Evolutionary conservation across 495 filamentous ascomycete species (phyloP).

Genomic region (Aspergillus campestris): DNA sequence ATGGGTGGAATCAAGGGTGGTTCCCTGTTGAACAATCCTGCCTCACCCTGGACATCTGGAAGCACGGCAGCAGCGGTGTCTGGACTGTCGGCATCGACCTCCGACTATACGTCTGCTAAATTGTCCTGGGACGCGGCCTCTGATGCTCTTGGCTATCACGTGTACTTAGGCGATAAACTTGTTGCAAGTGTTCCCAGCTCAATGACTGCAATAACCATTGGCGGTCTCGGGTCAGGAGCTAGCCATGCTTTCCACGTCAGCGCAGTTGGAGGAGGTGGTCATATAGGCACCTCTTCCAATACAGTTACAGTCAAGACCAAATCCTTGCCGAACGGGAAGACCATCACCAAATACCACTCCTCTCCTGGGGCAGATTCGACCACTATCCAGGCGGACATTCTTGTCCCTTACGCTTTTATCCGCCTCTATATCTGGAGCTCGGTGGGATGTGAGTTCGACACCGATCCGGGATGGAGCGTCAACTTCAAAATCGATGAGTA

Average conservation of each 20-base stretch:
- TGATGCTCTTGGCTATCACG: slow-evolving; percentile 9
- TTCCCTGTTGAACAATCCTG: neutral
- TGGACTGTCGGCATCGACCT: slow-evolving; percentile 2
- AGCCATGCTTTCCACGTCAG: neutral
- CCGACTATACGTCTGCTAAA: slow-evolving; percentile 9
- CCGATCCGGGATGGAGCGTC: slow-evolving; percentile 5
- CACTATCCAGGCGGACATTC: slow-evolving; percentile 7
- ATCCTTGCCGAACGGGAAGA: slow-evolving; percentile 1
- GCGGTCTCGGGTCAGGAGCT: slow-evolving; percentile 1
- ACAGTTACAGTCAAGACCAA: slow-evolving; percentile 2
- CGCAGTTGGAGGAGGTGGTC: slow-evolving; percentile 1
- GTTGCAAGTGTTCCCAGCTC: slow-evolving; percentile 7
- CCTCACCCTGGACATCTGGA: neutral
- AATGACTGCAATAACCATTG: slow-evolving; percentile 6
- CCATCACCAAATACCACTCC: slow-evolving; percentile 4
- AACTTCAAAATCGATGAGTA: slow-evolving; percentile 9
- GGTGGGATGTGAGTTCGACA: slow-evolving; percentile 5
- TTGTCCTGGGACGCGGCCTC: slow-evolving; percentile 6
- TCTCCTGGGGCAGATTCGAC: slow-evolving; percentile 1
- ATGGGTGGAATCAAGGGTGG: slow-evolving; percentile 6
- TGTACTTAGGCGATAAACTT: neutral
- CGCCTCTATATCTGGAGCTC: slow-evolving; percentile 7
- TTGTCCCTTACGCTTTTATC: slow-evolving; percentile 10
- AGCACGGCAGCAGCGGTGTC: neutral
- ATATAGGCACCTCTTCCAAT: neutral